Base-by-base conservation (phyloP, 2,329 filamentous ascomycete species). In the Aspergillus floridensis region DNA sequence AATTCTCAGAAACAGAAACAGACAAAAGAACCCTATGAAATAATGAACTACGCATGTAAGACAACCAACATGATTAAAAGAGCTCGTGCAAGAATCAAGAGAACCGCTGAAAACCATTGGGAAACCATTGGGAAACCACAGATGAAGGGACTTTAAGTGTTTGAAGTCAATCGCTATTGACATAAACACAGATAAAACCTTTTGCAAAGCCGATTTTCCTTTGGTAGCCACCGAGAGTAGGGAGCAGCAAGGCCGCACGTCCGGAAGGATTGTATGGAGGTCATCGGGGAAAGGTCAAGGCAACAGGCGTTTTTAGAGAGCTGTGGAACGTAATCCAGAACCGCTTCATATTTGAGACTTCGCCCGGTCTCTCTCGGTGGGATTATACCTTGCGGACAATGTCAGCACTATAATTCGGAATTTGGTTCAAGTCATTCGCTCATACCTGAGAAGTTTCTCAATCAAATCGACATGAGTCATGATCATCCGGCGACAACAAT, bases 381-480 rank as follows among this genome's bases (percentile, higher is more conserved):
- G 79, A 62, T 81, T 81, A 68, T 82, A 81, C 65, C 80, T 82
- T 61, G 50, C 19, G 12, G 26, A 35, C 32, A 38, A 49, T 5
- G 31, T 41, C 46, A 46, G 24, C 26, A 35, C 11, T 5, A 21
- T 21, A 8, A 21, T 21, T 8, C 11, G 8, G n/a, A n/a, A 21
- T 32, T 21, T 35, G 4, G 2, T 48, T 22, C 6, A 11, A 12
- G 11, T 5, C 7, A 6, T 11, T 5, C 11, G 19, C 26, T 24
- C 85, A 68, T 88, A 96, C 91, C 93, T 91, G 66, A 99, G 86
- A 53, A 99, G 86, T 81, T 99, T 99, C 84, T 99, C 95, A 70
- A 99, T 97, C 63, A 99, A 83, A 76, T 99, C 95, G 71, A 99
- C 95, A 79, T 99, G 95, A 61, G 95, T 99, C 90, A 99, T 97